Evolutionary conservation across 2,329 filamentous ascomycete species (phyloP), one percentile per base, ranked within the genome.

Genomic region (Elsinoe batatas): DNA sequence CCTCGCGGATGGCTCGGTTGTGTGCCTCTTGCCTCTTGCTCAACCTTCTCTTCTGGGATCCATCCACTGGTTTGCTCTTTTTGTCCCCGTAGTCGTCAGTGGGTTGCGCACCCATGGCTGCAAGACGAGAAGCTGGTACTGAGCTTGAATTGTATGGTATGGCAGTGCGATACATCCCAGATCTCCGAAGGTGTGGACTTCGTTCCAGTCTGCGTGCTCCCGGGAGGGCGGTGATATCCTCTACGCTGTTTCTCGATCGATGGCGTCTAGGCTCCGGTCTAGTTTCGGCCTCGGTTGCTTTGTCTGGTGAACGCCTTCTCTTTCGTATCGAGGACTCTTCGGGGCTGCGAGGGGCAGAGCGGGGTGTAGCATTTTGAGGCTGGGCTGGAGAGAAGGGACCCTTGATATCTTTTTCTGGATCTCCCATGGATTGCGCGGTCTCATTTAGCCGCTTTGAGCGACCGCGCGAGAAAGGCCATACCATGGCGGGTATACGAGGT

Each of bases 21-120:
- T 94, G 87, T 60, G 85, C 79, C 62, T 85, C 84, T 64, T 84
- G 83, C 71, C 88, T 68, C 61, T 71, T 94, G 74, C 82, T 90
- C 38, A 86, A 86, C 65, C 83, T 88, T 59, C 84, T 83, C 58
- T 83, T 80, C 53, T 80, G 85, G 71, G 20, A 74, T 69, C 5
- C 74, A 74, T 51, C 83, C 80, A 32, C 43, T 35, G 47, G 61
- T 79, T 76, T 57, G 77, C 76, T 60, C 76, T 76, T 62, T 80
- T 79, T 67, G n/a, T 49, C 44, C 6, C 44, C 44, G 30, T 38
- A 20, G 15, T 51, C 47, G 33, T 51, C 20, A 8, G 18, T 7
- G 11, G 47, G 12, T 84, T 87, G 62, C 73, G 74, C 58, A 74
- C 67, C 58, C 75, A 76, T 58, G 22, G 44, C 75, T 79, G 59